phyloP scores from a whole-genome alignment of 495 filamentous ascomycete species.

The Xylaria longipes region DNA sequence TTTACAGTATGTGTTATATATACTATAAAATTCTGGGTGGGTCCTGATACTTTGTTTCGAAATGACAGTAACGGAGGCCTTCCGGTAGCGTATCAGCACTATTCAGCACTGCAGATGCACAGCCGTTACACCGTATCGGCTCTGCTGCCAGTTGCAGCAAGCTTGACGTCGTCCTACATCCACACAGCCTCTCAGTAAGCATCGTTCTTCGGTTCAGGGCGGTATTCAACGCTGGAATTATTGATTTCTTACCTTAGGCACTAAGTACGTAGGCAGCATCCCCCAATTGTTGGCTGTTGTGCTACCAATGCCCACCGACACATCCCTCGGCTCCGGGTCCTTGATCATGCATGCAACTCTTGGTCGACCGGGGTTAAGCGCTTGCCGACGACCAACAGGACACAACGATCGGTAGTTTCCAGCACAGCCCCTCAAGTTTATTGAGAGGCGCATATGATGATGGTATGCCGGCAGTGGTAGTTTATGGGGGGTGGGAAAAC shows the following conservation, averaged over 20 bases:
- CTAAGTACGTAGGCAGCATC: too few relatives aligned
- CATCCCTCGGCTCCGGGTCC: slow-evolving; percentile 3
- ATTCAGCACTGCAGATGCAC: not conserved
- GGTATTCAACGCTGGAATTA: not conserved
- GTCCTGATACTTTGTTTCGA: too few relatives aligned
- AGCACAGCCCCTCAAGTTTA: slow-evolving; percentile 16
- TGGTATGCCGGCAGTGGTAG: not conserved
- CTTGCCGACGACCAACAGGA: not conserved
- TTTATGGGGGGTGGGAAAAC: not conserved
- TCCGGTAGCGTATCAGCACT: not conserved
- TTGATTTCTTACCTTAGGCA: not conserved
- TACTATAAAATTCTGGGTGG: too few relatives aligned
- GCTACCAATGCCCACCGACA: not conserved
- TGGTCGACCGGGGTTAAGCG: not conserved
- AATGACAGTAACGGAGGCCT: not conserved
- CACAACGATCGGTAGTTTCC: not conserved
- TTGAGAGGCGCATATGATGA: not conserved
- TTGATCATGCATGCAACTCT: not conserved
- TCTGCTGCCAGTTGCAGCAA: not conserved
- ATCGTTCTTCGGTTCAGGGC: not conserved
- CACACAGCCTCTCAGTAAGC: slow-evolving; percentile 5
- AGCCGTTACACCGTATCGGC: not conserved
- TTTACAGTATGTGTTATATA: too few relatives aligned
- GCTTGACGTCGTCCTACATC: not conserved
- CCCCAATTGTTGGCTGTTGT: not conserved